Conservation (phyloP, 2,329 filamentous ascomycete species). For the Triangularia setosa region DNA sequence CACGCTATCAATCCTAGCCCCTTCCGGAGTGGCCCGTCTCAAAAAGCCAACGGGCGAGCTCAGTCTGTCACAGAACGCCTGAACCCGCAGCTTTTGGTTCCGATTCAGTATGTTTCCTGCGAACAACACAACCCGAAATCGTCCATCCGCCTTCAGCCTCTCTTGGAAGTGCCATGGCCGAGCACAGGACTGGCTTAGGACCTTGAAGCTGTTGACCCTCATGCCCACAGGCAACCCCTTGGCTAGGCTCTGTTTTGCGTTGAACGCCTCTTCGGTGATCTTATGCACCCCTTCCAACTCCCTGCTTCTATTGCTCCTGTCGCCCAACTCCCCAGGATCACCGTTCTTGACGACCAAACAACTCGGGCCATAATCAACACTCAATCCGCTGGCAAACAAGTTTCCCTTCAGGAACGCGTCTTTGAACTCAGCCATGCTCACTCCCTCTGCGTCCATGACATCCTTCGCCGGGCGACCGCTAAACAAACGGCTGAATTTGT, state of each 20-base stretch:
- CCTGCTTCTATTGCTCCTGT: slow-evolving; percentile 41
- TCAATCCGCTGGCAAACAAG: slow-evolving; percentile 53
- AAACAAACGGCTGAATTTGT: slow-evolving; percentile 54
- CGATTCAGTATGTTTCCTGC: slow-evolving; percentile 50
- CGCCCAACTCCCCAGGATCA: slow-evolving; percentile 40
- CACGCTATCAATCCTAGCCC: slow-evolving; percentile 28
- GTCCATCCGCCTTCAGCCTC: slow-evolving; percentile 51
- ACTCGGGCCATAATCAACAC: slow-evolving; percentile 56
- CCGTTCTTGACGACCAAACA: slow-evolving; percentile 53
- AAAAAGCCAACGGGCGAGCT: slow-evolving; percentile 38
- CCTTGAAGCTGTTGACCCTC: slow-evolving; percentile 56
- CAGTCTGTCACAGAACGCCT: slow-evolving; percentile 45
- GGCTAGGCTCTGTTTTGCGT: slow-evolving; percentile 39
- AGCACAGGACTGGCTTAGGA: slow-evolving; percentile 56
- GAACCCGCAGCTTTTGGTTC: slow-evolving; percentile 41
- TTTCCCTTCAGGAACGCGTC: slow-evolving; percentile 56
- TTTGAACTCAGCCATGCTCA: slow-evolving; percentile 61
- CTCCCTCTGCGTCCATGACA: slow-evolving; percentile 55
- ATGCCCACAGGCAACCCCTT: slow-evolving; percentile 47
- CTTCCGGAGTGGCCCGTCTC: slow-evolving; percentile 29
- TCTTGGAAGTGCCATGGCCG: slow-evolving; percentile 57
- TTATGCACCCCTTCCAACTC: slow-evolving; percentile 8
- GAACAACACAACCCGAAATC: slow-evolving; percentile 59
- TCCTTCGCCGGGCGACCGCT: slow-evolving; percentile 55
- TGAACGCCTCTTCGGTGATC: slow-evolving; percentile 7